Evolutionary conservation across 2,329 filamentous ascomycete genomes (phyloP).

Genomic region (Microsporum canis): DNA sequence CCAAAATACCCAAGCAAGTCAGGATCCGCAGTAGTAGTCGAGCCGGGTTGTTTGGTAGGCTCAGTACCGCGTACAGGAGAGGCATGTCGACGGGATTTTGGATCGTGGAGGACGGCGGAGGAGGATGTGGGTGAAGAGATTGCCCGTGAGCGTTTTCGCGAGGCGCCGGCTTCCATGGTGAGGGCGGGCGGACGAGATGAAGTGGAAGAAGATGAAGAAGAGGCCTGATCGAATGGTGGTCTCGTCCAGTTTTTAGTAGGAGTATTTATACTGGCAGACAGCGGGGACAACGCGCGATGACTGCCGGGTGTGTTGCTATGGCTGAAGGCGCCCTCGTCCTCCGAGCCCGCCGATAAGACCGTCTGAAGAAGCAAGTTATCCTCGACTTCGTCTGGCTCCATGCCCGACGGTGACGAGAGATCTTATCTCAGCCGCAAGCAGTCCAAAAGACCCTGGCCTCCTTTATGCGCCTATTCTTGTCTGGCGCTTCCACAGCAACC

Average conservation of each 20-base stretch:
- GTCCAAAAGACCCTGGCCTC: background rate
- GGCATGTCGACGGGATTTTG: background rate
- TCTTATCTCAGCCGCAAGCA: background rate
- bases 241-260: background rate
- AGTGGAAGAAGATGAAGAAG: background rate
- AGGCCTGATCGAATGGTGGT: background rate
- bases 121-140: background rate
- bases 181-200: background rate
- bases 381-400: background rate
- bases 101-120: background rate
- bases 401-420: background rate
- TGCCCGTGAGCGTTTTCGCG: background rate
- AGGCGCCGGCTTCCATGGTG: background rate
- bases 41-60: background rate
- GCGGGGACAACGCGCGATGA: background rate
- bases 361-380: background rate
- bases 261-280: background rate
- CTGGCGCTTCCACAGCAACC: background rate
- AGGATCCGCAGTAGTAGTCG: background rate
- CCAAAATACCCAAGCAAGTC: conserved; percentile 20
- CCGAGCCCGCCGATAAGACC: background rate
- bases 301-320: background rate
- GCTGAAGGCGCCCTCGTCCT: background rate
- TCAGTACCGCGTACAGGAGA: background rate
- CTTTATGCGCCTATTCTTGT: background rate